Percentiles rank a stretch among this genome's conserved stretches.
phyloP scores from a whole-genome alignment of 2,329 filamentous ascomycete species.

The Pseudogymnoascus sp. region DNA sequence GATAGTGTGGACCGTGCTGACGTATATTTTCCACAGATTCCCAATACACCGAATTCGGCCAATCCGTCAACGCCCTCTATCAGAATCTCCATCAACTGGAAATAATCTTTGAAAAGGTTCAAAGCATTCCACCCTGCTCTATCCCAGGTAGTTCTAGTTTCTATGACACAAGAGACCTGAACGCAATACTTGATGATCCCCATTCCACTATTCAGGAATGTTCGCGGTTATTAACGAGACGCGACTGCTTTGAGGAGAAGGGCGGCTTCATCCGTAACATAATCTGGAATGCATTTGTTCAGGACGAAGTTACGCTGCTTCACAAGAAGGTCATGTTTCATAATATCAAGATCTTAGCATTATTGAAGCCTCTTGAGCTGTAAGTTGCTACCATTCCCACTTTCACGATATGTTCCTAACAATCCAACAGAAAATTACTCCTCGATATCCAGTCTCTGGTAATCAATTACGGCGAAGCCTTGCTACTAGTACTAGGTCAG shows the following conservation, averaged over 20 bases:
- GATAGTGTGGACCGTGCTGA: not conserved
- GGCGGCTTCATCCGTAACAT: conserved; percentile 16
- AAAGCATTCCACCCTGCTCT: not conserved
- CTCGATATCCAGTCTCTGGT: not conserved
- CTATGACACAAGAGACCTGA: not conserved
- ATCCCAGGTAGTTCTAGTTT: not conserved
- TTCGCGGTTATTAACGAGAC: not conserved
- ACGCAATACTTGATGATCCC: not conserved
- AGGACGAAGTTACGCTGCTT: conserved; percentile 15
- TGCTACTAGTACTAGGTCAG: not conserved
- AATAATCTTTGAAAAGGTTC: not conserved
- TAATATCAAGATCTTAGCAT: conserved; percentile 16
- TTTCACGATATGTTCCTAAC: not conserved
- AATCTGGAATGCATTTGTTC: conserved; percentile 16
- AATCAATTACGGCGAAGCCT: not conserved
- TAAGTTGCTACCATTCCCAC: not conserved
- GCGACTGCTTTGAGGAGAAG: conserved; percentile 16
- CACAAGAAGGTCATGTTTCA: conserved; percentile 14
- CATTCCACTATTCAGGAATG: not conserved
- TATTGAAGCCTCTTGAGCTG: conserved; percentile 17
- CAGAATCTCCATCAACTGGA: not conserved
- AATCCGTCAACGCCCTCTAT: not conserved
- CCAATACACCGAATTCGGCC: not conserved
- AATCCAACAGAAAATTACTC: not conserved
- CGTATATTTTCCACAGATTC: not conserved